Percentiles rank a stretch among this genome's conserved stretches.
These are phyloP conservation scores for Acanthamoeba lenticulata DNA, from an alignment of 208 protist genomes.

Conservation along the genomic window DNA sequence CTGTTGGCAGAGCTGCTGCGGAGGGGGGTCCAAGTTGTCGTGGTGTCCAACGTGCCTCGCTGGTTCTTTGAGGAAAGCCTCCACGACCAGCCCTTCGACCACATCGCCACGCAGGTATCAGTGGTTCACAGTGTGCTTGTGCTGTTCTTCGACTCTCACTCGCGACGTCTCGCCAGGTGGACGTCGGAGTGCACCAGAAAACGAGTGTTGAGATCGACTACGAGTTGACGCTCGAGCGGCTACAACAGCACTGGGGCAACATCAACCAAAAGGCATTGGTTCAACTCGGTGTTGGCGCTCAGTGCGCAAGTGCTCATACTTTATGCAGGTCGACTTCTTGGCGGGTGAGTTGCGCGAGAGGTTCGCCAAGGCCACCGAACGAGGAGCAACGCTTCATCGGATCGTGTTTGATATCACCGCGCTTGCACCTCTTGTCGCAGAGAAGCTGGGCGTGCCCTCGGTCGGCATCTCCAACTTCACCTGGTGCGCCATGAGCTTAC, in stretches of 20 bases:
- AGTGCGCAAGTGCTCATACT: not conserved
- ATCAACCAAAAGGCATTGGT: not conserved
- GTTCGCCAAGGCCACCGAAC: not conserved
- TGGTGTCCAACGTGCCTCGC: not conserved
- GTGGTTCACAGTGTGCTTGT: not conserved
- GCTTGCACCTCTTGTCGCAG: not conserved
- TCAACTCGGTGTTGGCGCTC: not conserved
- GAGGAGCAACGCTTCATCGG: not conserved
- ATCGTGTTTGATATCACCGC: slow-evolving; percentile 12
- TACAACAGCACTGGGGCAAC: not conserved
- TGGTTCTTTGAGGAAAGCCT: slow-evolving; percentile 43
- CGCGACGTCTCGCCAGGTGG: not conserved
- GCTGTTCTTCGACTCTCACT: no score
- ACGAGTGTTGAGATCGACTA: slow-evolving; percentile 31
- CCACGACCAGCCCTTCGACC: not conserved
- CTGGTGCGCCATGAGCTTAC: not conserved
- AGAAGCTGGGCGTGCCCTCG: not conserved
- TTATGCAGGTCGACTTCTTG: not conserved
- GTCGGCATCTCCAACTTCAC: slow-evolving; percentile 37
- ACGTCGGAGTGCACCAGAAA: not conserved
- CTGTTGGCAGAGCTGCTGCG: not conserved
- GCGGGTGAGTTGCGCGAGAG: not conserved
- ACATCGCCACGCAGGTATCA: not conserved
- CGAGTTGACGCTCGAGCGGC: not conserved
- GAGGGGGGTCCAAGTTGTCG: not conserved